Conservation (phyloP, 2,329 filamentous ascomycete species). For the Emydomyces testavorans region DNA sequence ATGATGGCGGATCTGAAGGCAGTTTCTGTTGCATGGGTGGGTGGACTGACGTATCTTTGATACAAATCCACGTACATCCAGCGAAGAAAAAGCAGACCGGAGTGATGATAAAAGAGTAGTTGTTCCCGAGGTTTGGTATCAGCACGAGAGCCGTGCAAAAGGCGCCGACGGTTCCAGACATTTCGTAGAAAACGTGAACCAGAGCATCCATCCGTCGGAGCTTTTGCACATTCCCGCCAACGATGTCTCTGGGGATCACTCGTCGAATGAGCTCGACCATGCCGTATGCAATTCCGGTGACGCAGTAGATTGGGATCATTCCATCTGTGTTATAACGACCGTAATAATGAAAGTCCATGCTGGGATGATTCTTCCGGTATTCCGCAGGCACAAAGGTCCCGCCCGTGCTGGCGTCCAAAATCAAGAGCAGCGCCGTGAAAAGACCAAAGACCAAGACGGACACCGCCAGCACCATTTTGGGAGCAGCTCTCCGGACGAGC, state of each 20-base stretch:
- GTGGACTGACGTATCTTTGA: constrained; percentile 31
- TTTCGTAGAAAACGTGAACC: constrained; percentile 40
- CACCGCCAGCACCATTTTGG: constrained; percentile 36
- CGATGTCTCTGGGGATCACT: constrained; percentile 43
- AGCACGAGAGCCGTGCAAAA: constrained; percentile 41
- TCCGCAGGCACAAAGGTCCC: constrained; percentile 33
- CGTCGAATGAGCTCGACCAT: constrained; percentile 44
- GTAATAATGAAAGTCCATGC: constrained; percentile 37
- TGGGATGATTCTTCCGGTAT: constrained; percentile 22
- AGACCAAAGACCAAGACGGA: constrained; percentile 39
- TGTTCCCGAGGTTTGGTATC: constrained; percentile 42
- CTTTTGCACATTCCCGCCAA: constrained; percentile 42
- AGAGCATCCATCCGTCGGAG: constrained; percentile 39
- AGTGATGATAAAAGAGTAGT: constrained; percentile 42
- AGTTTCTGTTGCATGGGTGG: constrained; percentile 14
- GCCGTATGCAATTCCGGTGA: constrained; percentile 35
- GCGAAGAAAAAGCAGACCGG: constrained; percentile 38
- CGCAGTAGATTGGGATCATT: constrained; percentile 41
- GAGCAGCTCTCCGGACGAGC: constrained; percentile 40
- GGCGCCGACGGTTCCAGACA: constrained; percentile 40
- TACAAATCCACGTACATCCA: constrained; percentile 38
- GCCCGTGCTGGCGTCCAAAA: constrained; percentile 40
- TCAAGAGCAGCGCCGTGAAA: constrained; percentile 39
- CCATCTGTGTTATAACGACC: constrained; percentile 40
- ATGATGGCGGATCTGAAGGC: constrained; percentile 23